Base-by-base conservation (phyloP, 768 basidiomycete genomes). In the Phylloporus sp. region DNA sequence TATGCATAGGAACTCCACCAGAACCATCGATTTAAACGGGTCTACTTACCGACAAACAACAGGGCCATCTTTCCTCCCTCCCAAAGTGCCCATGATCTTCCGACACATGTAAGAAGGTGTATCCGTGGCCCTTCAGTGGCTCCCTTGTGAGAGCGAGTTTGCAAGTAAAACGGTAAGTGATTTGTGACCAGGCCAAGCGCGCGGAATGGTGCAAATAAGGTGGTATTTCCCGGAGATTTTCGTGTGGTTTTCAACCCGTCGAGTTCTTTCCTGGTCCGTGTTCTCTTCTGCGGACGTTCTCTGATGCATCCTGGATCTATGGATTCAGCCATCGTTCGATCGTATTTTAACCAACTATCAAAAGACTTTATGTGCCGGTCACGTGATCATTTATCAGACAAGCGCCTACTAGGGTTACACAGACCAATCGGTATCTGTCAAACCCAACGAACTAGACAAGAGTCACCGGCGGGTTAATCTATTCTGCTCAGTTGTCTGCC, bases 141-240 rank as follows among this genome's bases (percentile, higher is more conserved):
- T 23, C 91, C 91, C 66, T 94, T 95, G 62, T 85, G 77, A 1
- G 88, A 83, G 48, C 91, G 81, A 2, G 87, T 84, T 74, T 95
- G 93, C 52, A 97, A 68, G 15, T 87, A 82, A 65, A 95, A 91
- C 10, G 95, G 93, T 23, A 95, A 79, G 72, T 86, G 80, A 64
- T 95, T 95, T 39, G 95, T 92, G 62, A 98, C 80, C 51, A 93
- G 80, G 24, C 97, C 95, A n/a, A 99, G 80, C 7, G 94, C 94
- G 53, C 97, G 81, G 66, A 98, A 99, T 4, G 97, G 95, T 5
- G 86, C 90, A 65, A 95, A 98, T 36, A 99, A 67, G 29, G 68
- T 68, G 15, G 65, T 63, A n/a, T 64, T 59, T 32, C 50, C 43
- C 11, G 57, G 36, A 22, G 36, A 22, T 28, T 54, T 58, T 51